Conservation (phyloP, 2,329 filamentous ascomycete genomes). For the Trichothecium sympodiale region DNA sequence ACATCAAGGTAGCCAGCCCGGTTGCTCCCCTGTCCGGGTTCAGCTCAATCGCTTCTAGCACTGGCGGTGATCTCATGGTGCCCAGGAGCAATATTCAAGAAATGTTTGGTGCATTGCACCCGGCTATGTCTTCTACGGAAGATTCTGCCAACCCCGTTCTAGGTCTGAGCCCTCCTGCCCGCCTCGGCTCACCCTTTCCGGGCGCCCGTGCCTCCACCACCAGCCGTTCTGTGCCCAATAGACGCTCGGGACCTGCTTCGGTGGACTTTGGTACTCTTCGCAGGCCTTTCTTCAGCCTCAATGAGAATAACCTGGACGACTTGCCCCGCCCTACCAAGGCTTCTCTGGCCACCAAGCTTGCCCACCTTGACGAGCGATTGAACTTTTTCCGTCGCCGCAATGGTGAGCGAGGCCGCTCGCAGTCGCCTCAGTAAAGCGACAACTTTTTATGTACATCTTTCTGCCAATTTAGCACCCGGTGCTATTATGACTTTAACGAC, state of each 20-base stretch:
- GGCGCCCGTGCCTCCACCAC: slow-evolving; percentile 32
- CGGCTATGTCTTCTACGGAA: slow-evolving; percentile 4
- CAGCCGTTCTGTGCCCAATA: slow-evolving; percentile 51
- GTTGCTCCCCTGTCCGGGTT: slow-evolving; percentile 16
- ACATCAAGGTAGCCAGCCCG: slow-evolving; percentile 28
- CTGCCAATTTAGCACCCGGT: background rate
- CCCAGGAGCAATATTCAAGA: slow-evolving; percentile 30
- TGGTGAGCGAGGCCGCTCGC: slow-evolving; percentile 29
- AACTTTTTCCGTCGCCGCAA: slow-evolving; percentile 39
- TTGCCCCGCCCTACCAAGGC: slow-evolving; percentile 19
- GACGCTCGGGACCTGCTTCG: slow-evolving; percentile 34
- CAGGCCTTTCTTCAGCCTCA: slow-evolving; percentile 46
- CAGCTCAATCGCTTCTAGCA: slow-evolving; percentile 18
- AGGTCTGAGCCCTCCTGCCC: slow-evolving; percentile 27
- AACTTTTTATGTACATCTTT: no score
- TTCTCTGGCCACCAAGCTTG: slow-evolving; percentile 38
- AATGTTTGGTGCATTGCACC: slow-evolving; percentile 22
- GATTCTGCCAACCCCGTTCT: slow-evolving; percentile 5
- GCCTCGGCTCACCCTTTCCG: slow-evolving; percentile 48
- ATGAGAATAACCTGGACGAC: slow-evolving; percentile 27
- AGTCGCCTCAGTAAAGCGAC: slow-evolving; percentile 33
- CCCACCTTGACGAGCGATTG: slow-evolving; percentile 47
- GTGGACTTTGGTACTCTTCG: slow-evolving; percentile 33
- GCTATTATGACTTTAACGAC: slow-evolving; percentile 1
- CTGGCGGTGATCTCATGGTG: slow-evolving; percentile 26